Percentiles rank a stretch among this genome's conserved stretches.
Conservation (phyloP, 257 asterid species). For the Echites panduratus region DNA sequence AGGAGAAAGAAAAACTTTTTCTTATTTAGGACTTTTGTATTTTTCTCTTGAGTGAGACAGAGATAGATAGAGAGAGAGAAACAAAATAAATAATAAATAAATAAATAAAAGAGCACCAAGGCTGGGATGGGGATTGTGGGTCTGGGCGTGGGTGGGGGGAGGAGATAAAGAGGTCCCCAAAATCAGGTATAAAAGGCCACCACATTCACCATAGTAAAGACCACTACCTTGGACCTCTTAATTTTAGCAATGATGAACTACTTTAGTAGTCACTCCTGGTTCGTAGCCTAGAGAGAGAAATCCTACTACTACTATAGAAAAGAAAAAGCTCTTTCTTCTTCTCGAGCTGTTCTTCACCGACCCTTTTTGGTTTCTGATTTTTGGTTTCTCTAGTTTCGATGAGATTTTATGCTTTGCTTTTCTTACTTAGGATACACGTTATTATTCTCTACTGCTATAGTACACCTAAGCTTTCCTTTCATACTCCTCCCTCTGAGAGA, state of each 20-base stretch:
- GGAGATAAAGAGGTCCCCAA: constrained; percentile 6
- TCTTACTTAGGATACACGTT: constrained; percentile 40
- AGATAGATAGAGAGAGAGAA: background rate
- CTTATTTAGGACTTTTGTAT: background rate
- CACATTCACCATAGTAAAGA: constrained; percentile 14
- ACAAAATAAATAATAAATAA: background rate
- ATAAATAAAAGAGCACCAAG: background rate
- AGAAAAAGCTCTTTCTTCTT: background rate
- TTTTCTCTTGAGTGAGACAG: background rate
- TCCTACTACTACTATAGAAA: no score
- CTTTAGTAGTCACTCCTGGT: background rate
- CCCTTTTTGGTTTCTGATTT: constrained; percentile 3
- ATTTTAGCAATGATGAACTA: constrained; percentile 11
- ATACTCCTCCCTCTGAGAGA: background rate
- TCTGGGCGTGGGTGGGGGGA: background rate
- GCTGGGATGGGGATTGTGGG: background rate
- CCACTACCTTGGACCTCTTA: constrained; percentile 14
- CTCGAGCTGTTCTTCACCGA: background rate
- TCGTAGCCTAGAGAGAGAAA: background rate
- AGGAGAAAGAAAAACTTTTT: background rate
- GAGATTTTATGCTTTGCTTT: constrained; percentile 20
- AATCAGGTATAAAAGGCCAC: constrained; percentile 39
- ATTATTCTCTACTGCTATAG: constrained; percentile 13
- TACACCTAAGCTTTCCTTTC: background rate
- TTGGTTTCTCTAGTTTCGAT: constrained; percentile 17